phyloP scores from a whole-genome alignment of 179 eudicot genomes.

The Camellia oleifera region DNA sequence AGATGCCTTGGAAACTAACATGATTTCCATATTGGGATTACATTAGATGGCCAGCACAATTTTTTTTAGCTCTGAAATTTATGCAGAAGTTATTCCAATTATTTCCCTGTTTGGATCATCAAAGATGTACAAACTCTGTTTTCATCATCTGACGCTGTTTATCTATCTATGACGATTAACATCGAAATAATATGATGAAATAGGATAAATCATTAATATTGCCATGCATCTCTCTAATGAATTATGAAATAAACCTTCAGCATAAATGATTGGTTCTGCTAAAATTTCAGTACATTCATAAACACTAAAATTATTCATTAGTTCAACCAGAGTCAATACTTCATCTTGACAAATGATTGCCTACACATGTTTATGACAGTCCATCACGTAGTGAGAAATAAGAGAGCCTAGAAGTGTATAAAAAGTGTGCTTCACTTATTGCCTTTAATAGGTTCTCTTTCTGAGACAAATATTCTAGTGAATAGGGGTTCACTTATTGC shows the following conservation, averaged over 20 bases:
- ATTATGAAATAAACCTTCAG: not conserved
- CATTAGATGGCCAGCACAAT: too few species aligned
- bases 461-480: not conserved
- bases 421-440: not conserved
- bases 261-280: not conserved
- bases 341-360: not conserved
- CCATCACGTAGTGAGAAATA: not conserved
- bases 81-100: too few species aligned
- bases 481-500: not conserved
- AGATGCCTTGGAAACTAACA: too few species aligned
- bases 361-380: not conserved
- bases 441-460: not conserved
- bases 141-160: too few species aligned
- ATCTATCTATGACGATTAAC: too few species aligned
- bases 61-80: too few species aligned
- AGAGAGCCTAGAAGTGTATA: not conserved
- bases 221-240: not conserved
- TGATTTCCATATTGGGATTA: too few species aligned
- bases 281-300: not conserved
- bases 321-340: not conserved
- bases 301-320: not conserved
- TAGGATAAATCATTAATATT: not conserved
- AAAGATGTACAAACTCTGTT: too few species aligned
- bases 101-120: too few species aligned
- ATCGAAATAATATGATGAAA: not conserved